These are phyloP conservation scores for Juglanconis oblonga DNA, from an alignment of 2,329 filamentous ascomycete species.

Conservation along the genomic window DNA sequence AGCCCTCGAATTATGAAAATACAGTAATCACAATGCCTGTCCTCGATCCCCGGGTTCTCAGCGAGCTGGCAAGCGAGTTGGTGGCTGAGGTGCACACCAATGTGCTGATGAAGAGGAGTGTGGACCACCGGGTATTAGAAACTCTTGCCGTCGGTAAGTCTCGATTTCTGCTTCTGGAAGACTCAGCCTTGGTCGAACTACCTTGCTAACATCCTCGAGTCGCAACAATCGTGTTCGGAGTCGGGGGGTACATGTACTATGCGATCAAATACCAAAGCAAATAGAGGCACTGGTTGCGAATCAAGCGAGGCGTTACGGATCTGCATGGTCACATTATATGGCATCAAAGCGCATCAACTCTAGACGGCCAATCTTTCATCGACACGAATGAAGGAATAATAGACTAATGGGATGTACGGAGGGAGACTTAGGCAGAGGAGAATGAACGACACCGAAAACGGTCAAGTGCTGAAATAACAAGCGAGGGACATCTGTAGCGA, in stretches of 20 bases:
- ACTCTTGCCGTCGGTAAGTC: conserved; percentile 10
- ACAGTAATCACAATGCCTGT: conserved; percentile 12
- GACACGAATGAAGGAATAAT: too few relatives aligned
- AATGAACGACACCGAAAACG: neutral
- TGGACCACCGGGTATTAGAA: conserved; percentile 9
- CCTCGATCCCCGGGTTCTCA: conserved; percentile 9
- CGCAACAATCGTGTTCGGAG: conserved; percentile 11
- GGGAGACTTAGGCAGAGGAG: too few relatives aligned
- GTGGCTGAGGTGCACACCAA: conserved; percentile 13
- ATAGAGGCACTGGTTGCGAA: neutral
- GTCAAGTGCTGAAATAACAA: neutral
- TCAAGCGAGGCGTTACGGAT: neutral
- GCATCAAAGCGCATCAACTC: neutral
- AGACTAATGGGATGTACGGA: too few relatives aligned
- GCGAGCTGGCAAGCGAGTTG: conserved; percentile 14
- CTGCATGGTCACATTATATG: too few relatives aligned
- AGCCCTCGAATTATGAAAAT: neutral
- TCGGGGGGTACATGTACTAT: conserved; percentile 18
- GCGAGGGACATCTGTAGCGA: too few relatives aligned
- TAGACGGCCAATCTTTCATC: neutral
- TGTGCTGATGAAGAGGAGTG: conserved; percentile 7
- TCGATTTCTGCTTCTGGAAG: neutral
- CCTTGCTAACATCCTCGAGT: neutral
- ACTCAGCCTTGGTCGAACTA: too few relatives aligned
- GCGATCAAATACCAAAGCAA: conserved; percentile 16